These are phyloP conservation scores for Hypoxylon sp. DNA, from an alignment of 2,329 filamentous ascomycete species.

Conservation along the genomic window DNA sequence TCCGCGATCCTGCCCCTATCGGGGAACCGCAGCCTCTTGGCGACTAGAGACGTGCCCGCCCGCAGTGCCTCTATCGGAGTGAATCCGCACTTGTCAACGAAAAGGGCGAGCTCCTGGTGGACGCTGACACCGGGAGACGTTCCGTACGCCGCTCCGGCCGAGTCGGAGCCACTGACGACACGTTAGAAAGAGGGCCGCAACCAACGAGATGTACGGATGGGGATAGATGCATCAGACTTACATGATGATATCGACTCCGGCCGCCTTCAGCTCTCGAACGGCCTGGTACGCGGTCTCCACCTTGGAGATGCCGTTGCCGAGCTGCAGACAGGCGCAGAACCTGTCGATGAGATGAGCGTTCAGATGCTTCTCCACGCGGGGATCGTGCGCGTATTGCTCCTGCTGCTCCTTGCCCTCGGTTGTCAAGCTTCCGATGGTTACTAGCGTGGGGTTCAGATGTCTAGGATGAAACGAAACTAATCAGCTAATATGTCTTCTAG, in stretches of 20 bases:
- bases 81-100: slow-evolving; percentile 28
- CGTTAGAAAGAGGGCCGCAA: no score
- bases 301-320: slow-evolving; percentile 8
- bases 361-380: slow-evolving; percentile 15
- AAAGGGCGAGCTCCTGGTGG: slow-evolving; percentile 25
- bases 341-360: slow-evolving; percentile 1
- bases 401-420: slow-evolving; percentile 36
- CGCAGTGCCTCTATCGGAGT: slow-evolving; percentile 26
- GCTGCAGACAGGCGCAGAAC: slow-evolving; percentile 22
- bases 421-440: slow-evolving; percentile 37
- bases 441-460: slow-evolving; percentile 40
- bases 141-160: slow-evolving; percentile 22
- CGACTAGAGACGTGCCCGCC: slow-evolving; percentile 22
- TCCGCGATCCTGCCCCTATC: slow-evolving; percentile 28
- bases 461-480: background rate
- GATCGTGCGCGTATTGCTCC: slow-evolving; percentile 34
- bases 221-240: background rate
- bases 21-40: slow-evolving; percentile 21
- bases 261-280: slow-evolving; percentile 26
- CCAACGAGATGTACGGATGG: background rate
- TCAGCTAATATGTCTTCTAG: no score
- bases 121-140: slow-evolving; percentile 21
- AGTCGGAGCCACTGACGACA: slow-evolving; percentile 21
- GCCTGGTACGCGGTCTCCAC: slow-evolving; percentile 27
- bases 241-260: slow-evolving; percentile 26